Evolutionary conservation across 805 yeast species (phyloP), one percentile per base, ranked within the genome.

Genomic region (Yamadazyma philogaea): DNA sequence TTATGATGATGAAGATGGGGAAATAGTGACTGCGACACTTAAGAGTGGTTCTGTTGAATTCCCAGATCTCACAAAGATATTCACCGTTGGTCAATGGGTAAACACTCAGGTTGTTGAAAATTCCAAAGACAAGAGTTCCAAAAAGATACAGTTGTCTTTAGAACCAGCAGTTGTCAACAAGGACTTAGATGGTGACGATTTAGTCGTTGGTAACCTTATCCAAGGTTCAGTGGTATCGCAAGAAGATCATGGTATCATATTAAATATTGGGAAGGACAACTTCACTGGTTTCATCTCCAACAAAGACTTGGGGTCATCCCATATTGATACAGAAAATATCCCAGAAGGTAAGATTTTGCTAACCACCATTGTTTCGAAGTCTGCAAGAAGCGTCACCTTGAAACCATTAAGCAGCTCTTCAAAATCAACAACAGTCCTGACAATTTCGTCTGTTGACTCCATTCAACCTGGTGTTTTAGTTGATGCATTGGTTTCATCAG

Each of bases 221-320:
- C 99, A 93, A 64, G 90, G 81, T 18, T 72, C 87, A 2, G 80
- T 93, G 17, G 75, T 72, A 47, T 83, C 95, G 36, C 64, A 87
- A 18, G 98, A 93, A 72, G 99, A 93, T 60, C 96, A 88, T 60
- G 99, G 99, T 64, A 76, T 81, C 18, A 78, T 87, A 43, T 64
- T 91, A 33, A 84, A 82, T 52, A 61, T 84, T 30, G 97, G 97
- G 26, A 55, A 48, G 32, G 58, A 74, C 39, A 76, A 72, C 5
- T 44, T 75, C 7, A 66, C 79, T 21, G 96, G 95, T 1, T 90
- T 91, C 61, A 68, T 90, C 37, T 75, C 95, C 1, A 81, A 78
- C 49, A 84, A 82, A 50, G 91, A 84, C 44, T 63, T 84, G 39
- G 59, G 61, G 14, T 38, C 30, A 55, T 28, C 69, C 73, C 12